Evolutionary conservation across 1,284 basidiomycete species (phyloP), one percentile per base, ranked within the genome.

Genomic region (Boletus hoseneyae): DNA sequence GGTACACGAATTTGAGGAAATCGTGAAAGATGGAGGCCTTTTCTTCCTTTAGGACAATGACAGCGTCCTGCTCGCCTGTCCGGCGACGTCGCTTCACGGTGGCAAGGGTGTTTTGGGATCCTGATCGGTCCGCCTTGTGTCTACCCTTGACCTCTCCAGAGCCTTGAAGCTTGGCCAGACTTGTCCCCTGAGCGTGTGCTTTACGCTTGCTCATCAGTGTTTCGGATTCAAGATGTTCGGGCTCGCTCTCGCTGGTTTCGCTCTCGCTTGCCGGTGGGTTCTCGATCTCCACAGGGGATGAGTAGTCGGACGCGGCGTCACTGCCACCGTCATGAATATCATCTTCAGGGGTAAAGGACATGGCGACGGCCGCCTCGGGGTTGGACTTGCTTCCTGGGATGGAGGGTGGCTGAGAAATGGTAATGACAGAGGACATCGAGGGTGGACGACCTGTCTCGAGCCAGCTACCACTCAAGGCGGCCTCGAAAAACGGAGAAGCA

Each of bases 401-500:
- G 21, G 75, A 67, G 3, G 82, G 82, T 0, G 83, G 80, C 59
- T 89, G 85, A 6, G 87, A 86, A 48, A 90, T 87, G 23, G 88
- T 90, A 60, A 90, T 86, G 36, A 89, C 74, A 43, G 87, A 89
- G 19, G 88, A 89, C 72, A 87, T 82, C 48, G 85, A 88, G 30
- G 75, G 77, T 15, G 84, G 86, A 42, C 85, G 73, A 16, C 82
- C 80, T 10, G 79, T 89, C 67, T 89, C 86, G 7, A 83, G 82
- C 86, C 86, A 90, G 58, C 85, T 77, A 4, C 90, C 90, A 54
- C 83, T 87, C 42, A 93, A 72, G 18, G 88, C 86, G 12, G 87
- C 87, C 66, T 90, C 85, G 63, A 93, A 93, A 73, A 93, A 93
- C 0, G 90, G 87, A 5, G 87, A 90, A 1, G 88, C 85, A 62